Conservation (phyloP, 257 asterid genomes). For the Capsicum baccatum region DNA sequence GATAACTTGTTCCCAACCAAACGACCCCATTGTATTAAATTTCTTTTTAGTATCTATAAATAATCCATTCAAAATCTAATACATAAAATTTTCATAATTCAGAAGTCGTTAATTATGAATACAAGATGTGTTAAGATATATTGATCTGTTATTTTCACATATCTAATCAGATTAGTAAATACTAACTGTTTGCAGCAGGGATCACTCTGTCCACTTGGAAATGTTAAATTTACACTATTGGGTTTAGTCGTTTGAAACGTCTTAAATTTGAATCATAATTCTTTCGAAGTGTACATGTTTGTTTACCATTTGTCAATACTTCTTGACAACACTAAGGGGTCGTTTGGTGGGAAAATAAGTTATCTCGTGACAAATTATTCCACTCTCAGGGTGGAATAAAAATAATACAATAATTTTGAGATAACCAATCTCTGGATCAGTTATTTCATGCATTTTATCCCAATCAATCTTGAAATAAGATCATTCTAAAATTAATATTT, state of each 20-base stretch:
- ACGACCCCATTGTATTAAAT: too few relatives aligned
- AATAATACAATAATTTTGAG: too few relatives aligned
- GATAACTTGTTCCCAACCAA: too few relatives aligned
- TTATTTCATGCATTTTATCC: too few relatives aligned
- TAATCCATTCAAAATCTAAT: not conserved
- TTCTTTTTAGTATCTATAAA: not conserved
- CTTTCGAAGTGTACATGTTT: not conserved
- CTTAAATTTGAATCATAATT: not conserved
- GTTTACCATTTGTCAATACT: not conserved
- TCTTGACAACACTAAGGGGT: not conserved
- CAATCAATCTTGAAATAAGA: too few relatives aligned
- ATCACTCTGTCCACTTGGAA: not conserved
- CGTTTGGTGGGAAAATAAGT: too few relatives aligned
- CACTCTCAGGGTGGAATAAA: too few relatives aligned
- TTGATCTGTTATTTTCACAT: not conserved
- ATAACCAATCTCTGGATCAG: too few relatives aligned
- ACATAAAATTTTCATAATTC: not conserved
- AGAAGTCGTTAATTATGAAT: too few relatives aligned
- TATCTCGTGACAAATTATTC: too few relatives aligned
- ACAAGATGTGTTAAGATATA: too few relatives aligned
- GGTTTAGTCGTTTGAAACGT: not conserved
- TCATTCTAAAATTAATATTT: too few relatives aligned
- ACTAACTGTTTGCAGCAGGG: not conserved
- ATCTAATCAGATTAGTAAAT: not conserved
- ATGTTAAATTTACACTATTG: not conserved